phyloP scores from a whole-genome alignment of 2,329 filamentous ascomycete genomes.

The Scolecobasidium constrictum region DNA sequence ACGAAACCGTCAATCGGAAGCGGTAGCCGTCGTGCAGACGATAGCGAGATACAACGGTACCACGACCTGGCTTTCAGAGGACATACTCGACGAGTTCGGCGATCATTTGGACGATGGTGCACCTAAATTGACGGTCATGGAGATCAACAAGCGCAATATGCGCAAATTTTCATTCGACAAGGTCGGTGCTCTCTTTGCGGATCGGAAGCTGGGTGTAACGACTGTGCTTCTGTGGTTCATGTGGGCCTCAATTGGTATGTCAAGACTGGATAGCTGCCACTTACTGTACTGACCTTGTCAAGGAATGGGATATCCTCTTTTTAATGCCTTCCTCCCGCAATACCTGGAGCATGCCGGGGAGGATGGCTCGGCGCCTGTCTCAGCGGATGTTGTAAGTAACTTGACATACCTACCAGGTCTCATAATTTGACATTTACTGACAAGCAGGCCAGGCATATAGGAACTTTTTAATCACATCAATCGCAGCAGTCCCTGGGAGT shows the following conservation, averaged over 20 bases:
- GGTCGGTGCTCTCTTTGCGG: slow-evolving; percentile 51
- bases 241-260: slow-evolving; percentile 76
- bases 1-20: slow-evolving; percentile 64
- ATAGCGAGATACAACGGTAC: slow-evolving; percentile 60
- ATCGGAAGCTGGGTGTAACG: slow-evolving; percentile 35
- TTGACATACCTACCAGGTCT: too few species aligned
- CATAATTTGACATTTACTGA: too few species aligned
- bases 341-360: slow-evolving; percentile 55
- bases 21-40: slow-evolving; percentile 68
- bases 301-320: slow-evolving; percentile 68
- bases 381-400: slow-evolving; percentile 4
- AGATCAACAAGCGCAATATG: slow-evolving; percentile 50
- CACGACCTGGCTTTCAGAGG: slow-evolving; percentile 50
- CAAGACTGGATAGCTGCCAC: background rate
- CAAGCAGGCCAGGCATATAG: slow-evolving; percentile 56
- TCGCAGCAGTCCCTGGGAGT: slow-evolving; percentile 67
- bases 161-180: slow-evolving; percentile 56
- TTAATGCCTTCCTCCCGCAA: slow-evolving; percentile 84
- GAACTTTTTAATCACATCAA: slow-evolving; percentile 71
- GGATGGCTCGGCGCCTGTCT: slow-evolving; percentile 19
- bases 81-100: slow-evolving; percentile 47
- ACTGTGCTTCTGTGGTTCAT: slow-evolving; percentile 59
- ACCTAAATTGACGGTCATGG: slow-evolving; percentile 27
- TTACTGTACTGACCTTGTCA: background rate
- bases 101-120: slow-evolving; percentile 25